Base-by-base conservation (phyloP, 2,329 filamentous ascomycete genomes). In the Fusarium sp. region DNA sequence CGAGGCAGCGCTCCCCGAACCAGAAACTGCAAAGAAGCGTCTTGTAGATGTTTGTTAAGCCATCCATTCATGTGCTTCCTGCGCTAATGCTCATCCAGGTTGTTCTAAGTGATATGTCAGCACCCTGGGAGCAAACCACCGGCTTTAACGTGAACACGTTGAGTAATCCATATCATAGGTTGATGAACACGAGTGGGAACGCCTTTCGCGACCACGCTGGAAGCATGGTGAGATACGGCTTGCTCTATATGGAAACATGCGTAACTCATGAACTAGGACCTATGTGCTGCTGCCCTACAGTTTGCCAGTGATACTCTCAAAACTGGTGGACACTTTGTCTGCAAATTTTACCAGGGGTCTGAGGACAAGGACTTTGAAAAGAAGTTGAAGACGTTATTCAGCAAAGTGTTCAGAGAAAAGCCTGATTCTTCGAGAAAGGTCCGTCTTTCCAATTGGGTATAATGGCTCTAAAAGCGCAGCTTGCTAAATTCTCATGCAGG, bases 21-120 rank as follows among this genome's bases (percentile, higher is more conserved):
- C 34, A 59, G 68, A 55, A 70, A 72, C 29, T 67, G 75, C 58
- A 75, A 75, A 59, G 72, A 76, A 61, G 69, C 78, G 88, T 88
- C 77, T 79, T 58, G 94, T 98, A 71, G 93, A 98, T 84, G 87
- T 88, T 77, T 76, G 85, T 81, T 38, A 13, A 46, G 38, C 8
- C 41, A 49, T 34, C 18, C 34, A 13, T 27, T 22, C 10, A 24
- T 29, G 25, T 22, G 16, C 24, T 40, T 10, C n/a, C 29, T 7
- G 34, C 30, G 41, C 74, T 77, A 56, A 79, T 56, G 4, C 16
- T 5, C 34, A 5, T 40, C 22, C 68, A 89, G 87, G 89, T 99
- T 78, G 93, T 99, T 79, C 85, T 99, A 79, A 97, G 94, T 89
- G 96, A 99, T 88, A 99, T 99, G 96, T 99, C 91, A 89, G 95